Evolutionary conservation across 352 stramenopile genomes (phyloP).

Genomic region (Pythium graminicola): DNA sequence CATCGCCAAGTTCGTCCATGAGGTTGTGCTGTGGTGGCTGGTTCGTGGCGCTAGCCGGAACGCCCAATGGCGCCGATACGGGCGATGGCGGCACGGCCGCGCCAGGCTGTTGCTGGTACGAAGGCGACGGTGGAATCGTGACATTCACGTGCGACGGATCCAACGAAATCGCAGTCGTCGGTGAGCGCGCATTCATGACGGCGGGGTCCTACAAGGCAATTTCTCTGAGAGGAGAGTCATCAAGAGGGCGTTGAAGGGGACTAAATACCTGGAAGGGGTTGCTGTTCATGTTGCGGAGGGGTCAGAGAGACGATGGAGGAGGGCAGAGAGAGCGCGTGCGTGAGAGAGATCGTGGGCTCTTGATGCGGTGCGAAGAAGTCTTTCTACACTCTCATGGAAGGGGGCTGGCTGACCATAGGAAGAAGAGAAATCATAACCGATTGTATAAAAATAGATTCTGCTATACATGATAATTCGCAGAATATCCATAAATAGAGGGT

Average conservation of each 20-base stretch:
- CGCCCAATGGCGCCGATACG: conserved; percentile 9
- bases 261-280: conserved; percentile 25
- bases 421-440: conserved; percentile 18
- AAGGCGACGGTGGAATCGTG: conserved; percentile 32
- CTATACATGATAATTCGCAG: not conserved
- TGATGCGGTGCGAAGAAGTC: conserved; percentile 5
- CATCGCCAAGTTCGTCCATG: conserved; percentile 77
- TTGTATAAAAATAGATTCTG: conserved; percentile 15
- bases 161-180: conserved; percentile 13
- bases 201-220: conserved; percentile 15
- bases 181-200: conserved; percentile 22
- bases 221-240: not conserved
- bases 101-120: conserved; percentile 30
- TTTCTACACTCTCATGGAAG: conserved; percentile 14
- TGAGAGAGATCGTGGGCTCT: not conserved
- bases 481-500: not conserved
- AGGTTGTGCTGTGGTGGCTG: conserved; percentile 43
- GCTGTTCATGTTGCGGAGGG: conserved; percentile 15
- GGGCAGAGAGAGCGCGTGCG: not conserved
- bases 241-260: not conserved
- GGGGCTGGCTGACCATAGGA: conserved; percentile 11
- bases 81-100: conserved; percentile 17
- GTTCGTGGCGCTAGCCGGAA: conserved; percentile 14
- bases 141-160: conserved; percentile 23
- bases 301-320: not conserved